Evolutionary conservation across 139 green algal species (phyloP).

Genomic region (Spirogloea muscicola): DNA sequence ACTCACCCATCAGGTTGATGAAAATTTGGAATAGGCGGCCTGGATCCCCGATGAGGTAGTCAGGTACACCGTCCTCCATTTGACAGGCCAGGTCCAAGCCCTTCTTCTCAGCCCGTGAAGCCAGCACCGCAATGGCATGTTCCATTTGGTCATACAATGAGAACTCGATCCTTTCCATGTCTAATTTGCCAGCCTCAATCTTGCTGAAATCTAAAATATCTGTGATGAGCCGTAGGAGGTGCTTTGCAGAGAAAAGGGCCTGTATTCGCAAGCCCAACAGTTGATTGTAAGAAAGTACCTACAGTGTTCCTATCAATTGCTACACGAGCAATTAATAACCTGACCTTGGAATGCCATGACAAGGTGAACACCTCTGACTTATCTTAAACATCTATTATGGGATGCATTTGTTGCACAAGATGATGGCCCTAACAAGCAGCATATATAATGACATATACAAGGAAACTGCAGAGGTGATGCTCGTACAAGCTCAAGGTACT

Average conservation of each 20-base stretch:
- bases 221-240: slow-evolving; percentile 8
- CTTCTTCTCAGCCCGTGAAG: slow-evolving; percentile 20
- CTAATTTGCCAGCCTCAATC: slow-evolving; percentile 15
- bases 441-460: background rate
- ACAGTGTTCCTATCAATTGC: too few species aligned
- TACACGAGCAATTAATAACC: too few species aligned
- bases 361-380: too few species aligned
- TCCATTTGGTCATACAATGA: slow-evolving; percentile 5
- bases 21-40: slow-evolving; percentile 37
- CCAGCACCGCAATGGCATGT: slow-evolving; percentile 24
- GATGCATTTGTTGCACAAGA: too few species aligned
- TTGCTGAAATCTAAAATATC: slow-evolving; percentile 26
- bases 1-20: slow-evolving; percentile 33
- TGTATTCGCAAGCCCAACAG: too few species aligned
- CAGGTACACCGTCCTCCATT: background rate
- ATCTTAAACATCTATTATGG: too few species aligned
- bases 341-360: too few species aligned
- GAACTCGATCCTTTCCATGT: slow-evolving; percentile 9
- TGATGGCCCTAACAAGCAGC: too few species aligned
- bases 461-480: background rate
- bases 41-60: slow-evolving; percentile 23
- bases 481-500: slow-evolving; percentile 25
- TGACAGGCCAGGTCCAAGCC: slow-evolving; percentile 14
- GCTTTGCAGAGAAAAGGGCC: slow-evolving; percentile 7
- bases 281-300: too few species aligned